A percentile compares a stretch with the other conserved stretches of the same genome.
phyloP scores from a whole-genome alignment of 441 rosid genomes.

The Rhodomyrtus psidioides region DNA sequence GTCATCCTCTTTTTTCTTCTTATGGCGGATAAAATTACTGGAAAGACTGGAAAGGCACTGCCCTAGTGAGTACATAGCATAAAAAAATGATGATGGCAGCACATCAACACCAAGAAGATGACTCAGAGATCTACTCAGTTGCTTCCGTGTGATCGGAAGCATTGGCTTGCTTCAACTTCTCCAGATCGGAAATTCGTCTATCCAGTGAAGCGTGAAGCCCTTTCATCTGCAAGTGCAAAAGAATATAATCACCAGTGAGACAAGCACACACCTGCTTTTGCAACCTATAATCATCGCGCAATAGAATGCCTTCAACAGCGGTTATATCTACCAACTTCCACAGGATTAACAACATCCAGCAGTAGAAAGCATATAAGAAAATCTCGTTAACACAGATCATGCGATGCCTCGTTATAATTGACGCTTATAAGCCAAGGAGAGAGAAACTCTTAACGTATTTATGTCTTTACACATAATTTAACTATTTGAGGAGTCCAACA shows the following conservation, averaged over 20 bases:
- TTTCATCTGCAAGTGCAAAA: constrained; percentile 4
- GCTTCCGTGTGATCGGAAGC: background rate
- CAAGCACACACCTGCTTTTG: background rate
- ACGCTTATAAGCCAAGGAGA: background rate
- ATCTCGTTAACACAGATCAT: background rate
- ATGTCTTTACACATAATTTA: background rate
- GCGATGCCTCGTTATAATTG: background rate
- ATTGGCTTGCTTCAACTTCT: constrained; percentile 16
- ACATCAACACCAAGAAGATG: background rate
- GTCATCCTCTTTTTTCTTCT: background rate
- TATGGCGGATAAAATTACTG: background rate
- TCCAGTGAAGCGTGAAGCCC: constrained; percentile 10
- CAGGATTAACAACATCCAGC: background rate
- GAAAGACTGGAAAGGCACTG: background rate
- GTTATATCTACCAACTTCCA: background rate
- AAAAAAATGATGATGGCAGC: background rate
- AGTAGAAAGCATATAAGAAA: background rate
- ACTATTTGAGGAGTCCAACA: background rate
- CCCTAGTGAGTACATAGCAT: background rate
- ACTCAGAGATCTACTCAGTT: background rate
- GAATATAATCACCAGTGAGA: background rate
- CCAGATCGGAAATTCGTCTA: constrained; percentile 8
- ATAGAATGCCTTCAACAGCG: background rate
- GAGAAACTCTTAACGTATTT: background rate
- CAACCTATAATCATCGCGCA: background rate